Evolutionary conservation across 768 basidiomycete species (phyloP).

Genomic region (Plicaturopsis crispa): DNA sequence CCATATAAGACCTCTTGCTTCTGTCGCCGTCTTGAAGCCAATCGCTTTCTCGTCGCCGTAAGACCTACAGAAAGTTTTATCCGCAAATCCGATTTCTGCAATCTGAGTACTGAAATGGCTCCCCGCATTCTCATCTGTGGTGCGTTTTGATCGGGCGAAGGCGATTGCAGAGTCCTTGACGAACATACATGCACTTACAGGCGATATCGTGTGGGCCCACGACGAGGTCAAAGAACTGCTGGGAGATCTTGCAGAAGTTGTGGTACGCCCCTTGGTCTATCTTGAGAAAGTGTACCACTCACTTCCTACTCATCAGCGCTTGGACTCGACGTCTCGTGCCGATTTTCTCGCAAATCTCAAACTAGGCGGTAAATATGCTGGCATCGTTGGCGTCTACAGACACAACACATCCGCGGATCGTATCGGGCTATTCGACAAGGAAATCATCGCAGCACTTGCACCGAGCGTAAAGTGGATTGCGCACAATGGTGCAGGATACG

Average conservation of each 20-base stretch:
- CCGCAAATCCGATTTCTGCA: no score
- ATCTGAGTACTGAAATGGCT: background rate
- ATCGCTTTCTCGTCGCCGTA: no score
- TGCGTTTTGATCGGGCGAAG: background rate
- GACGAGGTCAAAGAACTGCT: slow-evolving; percentile 64
- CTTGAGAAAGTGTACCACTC: background rate
- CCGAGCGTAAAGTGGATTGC: slow-evolving; percentile 75
- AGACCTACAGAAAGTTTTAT: no score
- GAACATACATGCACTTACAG: slow-evolving; percentile 23
- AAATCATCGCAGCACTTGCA: slow-evolving; percentile 64
- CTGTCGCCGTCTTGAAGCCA: no score
- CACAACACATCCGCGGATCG: slow-evolving; percentile 57
- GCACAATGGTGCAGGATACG: slow-evolving; percentile 91
- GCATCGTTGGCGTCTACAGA: slow-evolving; percentile 71
- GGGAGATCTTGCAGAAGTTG: slow-evolving; percentile 60
- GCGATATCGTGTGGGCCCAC: slow-evolving; percentile 74
- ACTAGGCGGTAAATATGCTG: slow-evolving; percentile 65
- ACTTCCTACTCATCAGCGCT: slow-evolving; percentile 23
- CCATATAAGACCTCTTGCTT: no score
- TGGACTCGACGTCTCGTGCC: slow-evolving; percentile 54
- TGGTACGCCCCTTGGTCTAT: slow-evolving; percentile 45
- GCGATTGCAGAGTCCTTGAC: background rate
- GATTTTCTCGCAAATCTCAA: slow-evolving; percentile 63
- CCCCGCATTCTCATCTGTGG: background rate
- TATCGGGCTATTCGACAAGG: slow-evolving; percentile 80